Evolutionary conservation across 1,284 basidiomycete genomes (phyloP), one percentile per base, ranked within the genome.

Genomic region (Trametes sp.): DNA sequence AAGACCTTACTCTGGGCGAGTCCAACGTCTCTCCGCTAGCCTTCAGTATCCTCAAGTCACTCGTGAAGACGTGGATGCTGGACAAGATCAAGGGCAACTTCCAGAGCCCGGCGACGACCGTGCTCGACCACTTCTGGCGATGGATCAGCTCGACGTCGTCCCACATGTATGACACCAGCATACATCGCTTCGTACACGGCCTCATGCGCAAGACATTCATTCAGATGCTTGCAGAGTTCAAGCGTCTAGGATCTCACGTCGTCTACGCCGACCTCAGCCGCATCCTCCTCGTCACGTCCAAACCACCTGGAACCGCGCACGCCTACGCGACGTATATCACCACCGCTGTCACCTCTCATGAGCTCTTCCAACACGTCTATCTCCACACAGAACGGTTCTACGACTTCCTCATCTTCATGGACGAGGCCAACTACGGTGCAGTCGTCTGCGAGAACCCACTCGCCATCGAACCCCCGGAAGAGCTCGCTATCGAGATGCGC

Each of bases 131-230:
- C 76, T 98, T 99, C 79, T 98, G 96, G 96, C 84, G 98, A 33
- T 99, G 98, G 98, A 86, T 98, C 65, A 93, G 89, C 72, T 96
- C 93, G 2, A 88, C 85, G 51, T 83, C 88, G 3, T 94, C 96
- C 33, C 86, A 90, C 63, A 88, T 99, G 82, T 98, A 95, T 73
- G 98, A 99, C 75, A 92, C 96, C 1, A 92, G 95, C 55, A 83
- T 99, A 7, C 95, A 98, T 75, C 89, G 93, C 0, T 99, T 99
- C 79, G 81, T 99, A 14, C 92, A 96, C 69, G 93, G 96, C 10
- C 85, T 99, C 55, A 99, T 99, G 98, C 89, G 94, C 66, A 99
- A 99, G 81, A 97, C 94, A 0, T 96, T 99, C 76, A 92, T 98
- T 48, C 98, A 99, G 78, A 84, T 99, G 62, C 84, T 99, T 16